Evolutionary conservation across 768 basidiomycete genomes (phyloP).

Genomic region (Mycena floridula): DNA sequence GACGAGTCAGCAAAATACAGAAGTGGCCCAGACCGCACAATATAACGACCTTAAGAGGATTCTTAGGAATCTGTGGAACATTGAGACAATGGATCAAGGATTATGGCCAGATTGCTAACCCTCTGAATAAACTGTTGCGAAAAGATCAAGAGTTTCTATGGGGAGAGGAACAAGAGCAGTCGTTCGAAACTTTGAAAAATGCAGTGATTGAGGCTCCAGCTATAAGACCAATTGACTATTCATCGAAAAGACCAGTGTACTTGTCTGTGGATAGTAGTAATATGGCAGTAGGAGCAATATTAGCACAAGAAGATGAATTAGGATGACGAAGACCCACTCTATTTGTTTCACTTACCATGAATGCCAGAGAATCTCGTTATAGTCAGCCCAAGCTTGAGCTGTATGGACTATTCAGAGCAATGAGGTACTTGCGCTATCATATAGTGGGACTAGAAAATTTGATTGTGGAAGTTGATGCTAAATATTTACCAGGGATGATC

Average conservation of each 20-base stretch:
- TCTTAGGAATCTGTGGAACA: conserved; percentile 18
- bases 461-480: conserved; percentile 17
- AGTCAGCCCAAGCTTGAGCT: conserved; percentile 30
- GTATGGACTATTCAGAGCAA: conserved; percentile 22
- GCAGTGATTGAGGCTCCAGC: conserved; percentile 14
- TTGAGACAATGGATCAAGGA: conserved; percentile 16
- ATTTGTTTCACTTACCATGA: conserved; percentile 21
- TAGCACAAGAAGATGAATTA: conserved; percentile 23
- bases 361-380: conserved; percentile 20
- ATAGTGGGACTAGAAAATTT: conserved; percentile 15
- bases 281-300: conserved; percentile 23
- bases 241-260: conserved; percentile 15
- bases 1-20: conserved; percentile 19
- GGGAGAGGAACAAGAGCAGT: conserved; percentile 12
- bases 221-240: conserved; percentile 25
- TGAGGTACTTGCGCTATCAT: conserved; percentile 15
- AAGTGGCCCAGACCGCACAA: conserved; percentile 13
- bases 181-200: conserved; percentile 15
- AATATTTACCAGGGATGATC: conserved; percentile 19
- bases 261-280: conserved; percentile 25
- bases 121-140: conserved; percentile 12
- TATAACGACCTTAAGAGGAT: conserved; percentile 13
- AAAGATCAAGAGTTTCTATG: conserved; percentile 19
- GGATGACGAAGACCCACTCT: neutral
- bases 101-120: conserved; percentile 9